These are phyloP conservation scores for Cladosporium colombiae DNA, from an alignment of 2,329 filamentous ascomycete genomes.

Conservation along the genomic window DNA sequence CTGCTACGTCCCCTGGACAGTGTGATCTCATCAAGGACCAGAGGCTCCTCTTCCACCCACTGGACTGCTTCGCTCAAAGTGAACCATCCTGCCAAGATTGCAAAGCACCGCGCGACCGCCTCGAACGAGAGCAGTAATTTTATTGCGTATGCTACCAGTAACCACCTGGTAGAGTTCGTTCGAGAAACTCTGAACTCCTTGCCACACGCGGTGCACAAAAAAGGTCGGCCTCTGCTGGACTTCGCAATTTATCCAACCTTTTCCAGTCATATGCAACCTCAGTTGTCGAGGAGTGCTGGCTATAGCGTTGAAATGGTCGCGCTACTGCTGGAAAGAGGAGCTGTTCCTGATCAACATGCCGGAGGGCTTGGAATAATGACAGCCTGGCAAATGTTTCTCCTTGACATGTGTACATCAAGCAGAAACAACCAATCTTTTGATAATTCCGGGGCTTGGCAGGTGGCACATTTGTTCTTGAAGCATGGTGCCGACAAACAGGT, in stretches of 20 bases:
- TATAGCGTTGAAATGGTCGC: not conserved
- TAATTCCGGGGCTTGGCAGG: not conserved
- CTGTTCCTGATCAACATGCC: not conserved
- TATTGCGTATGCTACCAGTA: not conserved
- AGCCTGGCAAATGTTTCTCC: not conserved
- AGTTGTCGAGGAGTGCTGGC: not conserved
- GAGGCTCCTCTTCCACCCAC: not conserved
- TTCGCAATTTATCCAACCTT: not conserved
- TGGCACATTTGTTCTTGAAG: not conserved
- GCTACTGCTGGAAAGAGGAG: not conserved
- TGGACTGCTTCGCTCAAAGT: not conserved
- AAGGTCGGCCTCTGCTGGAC: not conserved
- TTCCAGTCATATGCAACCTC: not conserved
- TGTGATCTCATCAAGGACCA: not conserved
- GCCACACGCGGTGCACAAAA: not conserved
- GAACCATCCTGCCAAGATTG: not conserved
- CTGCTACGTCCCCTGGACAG: not conserved
- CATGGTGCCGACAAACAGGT: not conserved
- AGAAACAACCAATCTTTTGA: not conserved
- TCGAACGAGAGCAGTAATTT: not conserved
- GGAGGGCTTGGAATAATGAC: not conserved
- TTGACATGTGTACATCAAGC: not conserved
- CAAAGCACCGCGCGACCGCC: not conserved
- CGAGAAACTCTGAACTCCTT: not conserved
- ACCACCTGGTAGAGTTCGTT: not conserved